A percentile compares a stretch with the other conserved stretches of the same genome.
Conservation (phyloP, 208 protist genomes). For the Crithidia expoeki region DNA sequence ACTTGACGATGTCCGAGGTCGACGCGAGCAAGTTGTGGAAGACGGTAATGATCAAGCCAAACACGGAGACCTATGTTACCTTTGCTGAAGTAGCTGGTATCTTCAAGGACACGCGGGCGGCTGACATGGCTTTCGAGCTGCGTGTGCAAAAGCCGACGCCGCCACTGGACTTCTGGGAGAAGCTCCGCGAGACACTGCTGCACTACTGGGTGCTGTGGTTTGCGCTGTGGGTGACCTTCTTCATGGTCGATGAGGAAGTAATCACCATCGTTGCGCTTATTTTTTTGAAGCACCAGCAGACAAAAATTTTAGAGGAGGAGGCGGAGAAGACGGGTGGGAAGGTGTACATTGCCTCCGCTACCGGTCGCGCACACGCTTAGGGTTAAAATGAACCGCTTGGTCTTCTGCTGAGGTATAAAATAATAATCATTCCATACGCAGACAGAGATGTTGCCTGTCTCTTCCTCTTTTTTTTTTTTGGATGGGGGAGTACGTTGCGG, state of each 20-base stretch:
- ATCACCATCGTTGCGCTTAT: conserved; percentile 86
- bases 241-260: conserved; percentile 92
- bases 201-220: conserved; percentile 92
- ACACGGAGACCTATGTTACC: conserved; percentile 45
- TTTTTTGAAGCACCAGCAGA: conserved; percentile 81
- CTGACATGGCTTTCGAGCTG: conserved; percentile 55
- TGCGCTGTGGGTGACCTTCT: conserved; percentile 86
- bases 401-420: too few relatives aligned
- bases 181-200: conserved; percentile 75
- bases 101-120: conserved; percentile 17
- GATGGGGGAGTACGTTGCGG: too few relatives aligned
- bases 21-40: conserved; percentile 83
- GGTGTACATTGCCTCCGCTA: conserved; percentile 83
- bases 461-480: not conserved
- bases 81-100: conserved; percentile 66
- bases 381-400: too few relatives aligned
- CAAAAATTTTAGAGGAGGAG: conserved; percentile 81
- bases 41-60: conserved; percentile 59
- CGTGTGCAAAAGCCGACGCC: conserved; percentile 75
- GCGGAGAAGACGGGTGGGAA: conserved; percentile 81
- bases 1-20: conserved; percentile 50
- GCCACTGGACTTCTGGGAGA: conserved; percentile 79
- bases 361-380: conserved; percentile 43
- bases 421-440: too few relatives aligned
- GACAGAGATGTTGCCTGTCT: not conserved